Percentiles rank a stretch among this genome's conserved stretches.
These are phyloP conservation scores for Moricandia arvensis DNA, from an alignment of 345 rosid species.

Conservation along the genomic window DNA sequence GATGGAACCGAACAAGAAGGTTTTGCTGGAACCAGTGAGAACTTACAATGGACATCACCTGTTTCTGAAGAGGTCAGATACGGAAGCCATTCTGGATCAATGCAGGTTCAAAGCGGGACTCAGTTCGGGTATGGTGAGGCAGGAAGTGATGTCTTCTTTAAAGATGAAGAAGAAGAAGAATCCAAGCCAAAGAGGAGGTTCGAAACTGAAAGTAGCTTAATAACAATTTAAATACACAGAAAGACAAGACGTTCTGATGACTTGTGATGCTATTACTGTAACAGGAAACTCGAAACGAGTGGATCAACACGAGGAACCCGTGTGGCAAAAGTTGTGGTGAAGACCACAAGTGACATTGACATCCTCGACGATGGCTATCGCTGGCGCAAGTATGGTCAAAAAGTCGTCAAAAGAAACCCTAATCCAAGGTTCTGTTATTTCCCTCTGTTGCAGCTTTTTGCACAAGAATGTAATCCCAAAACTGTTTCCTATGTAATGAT, in stretches of 20 bases:
- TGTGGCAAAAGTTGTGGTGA: slow-evolving; percentile 57
- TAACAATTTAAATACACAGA: neutral
- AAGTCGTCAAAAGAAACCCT: slow-evolving; percentile 73
- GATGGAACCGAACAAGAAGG: slow-evolving; percentile 42
- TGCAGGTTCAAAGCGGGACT: slow-evolving; percentile 48
- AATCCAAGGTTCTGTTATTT: slow-evolving; percentile 57
- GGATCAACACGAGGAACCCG: slow-evolving; percentile 84
- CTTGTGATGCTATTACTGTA: neutral
- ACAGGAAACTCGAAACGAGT: slow-evolving; percentile 79
- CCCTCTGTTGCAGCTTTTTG: slow-evolving; percentile 6
- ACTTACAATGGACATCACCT: slow-evolving; percentile 66
- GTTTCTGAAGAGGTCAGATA: slow-evolving; percentile 50
- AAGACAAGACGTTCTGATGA: neutral
- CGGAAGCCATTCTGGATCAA: slow-evolving; percentile 40
- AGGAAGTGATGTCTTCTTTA: slow-evolving; percentile 36
- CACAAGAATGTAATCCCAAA: neutral
- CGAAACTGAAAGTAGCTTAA: neutral
- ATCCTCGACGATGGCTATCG: slow-evolving; percentile 84
- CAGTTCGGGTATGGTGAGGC: slow-evolving; percentile 62
- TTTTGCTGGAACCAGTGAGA: slow-evolving; percentile 29
- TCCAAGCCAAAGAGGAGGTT: slow-evolving; percentile 89
- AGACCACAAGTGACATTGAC: slow-evolving; percentile 80
- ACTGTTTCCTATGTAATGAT: slow-evolving; percentile 12
- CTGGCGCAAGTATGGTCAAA: slow-evolving; percentile 89
- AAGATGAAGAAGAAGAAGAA: slow-evolving; percentile 78